Conservation (phyloP, 345 rosid genomes). For the Garcia nutans region DNA sequence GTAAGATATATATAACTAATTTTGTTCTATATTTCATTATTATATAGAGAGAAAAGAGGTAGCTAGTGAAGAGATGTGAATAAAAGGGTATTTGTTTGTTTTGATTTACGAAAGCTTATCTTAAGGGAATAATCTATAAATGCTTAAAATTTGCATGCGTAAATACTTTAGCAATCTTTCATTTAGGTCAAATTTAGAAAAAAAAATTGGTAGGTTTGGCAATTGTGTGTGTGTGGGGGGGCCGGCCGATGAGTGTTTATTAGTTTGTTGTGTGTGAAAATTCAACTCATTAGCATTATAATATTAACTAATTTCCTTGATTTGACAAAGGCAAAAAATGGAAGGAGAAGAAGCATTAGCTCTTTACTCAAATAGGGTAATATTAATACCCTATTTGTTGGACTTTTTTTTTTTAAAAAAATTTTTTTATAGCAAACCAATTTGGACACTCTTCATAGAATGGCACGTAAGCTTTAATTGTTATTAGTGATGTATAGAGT, state of each 20-base stretch:
- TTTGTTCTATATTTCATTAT: neutral
- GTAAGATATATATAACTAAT: too few relatives aligned
- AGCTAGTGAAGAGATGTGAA: neutral
- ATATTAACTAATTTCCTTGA: neutral
- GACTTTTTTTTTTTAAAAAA: too few relatives aligned
- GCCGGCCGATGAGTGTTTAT: neutral
- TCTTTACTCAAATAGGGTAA: slow-evolving; percentile 7
- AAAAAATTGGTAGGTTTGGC: neutral
- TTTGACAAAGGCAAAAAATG: neutral
- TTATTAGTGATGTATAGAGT: neutral
- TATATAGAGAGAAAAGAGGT: neutral
- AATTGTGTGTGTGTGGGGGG: neutral
- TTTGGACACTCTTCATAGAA: neutral
- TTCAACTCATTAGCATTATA: neutral
- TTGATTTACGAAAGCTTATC: slow-evolving; percentile 8
- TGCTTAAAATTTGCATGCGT: slow-evolving; percentile 4
- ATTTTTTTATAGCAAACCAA: neutral
- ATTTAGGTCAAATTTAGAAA: slow-evolving; percentile 7
- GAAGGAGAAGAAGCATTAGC: neutral
- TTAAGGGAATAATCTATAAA: slow-evolving; percentile 14
- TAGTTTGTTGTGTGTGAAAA: neutral
- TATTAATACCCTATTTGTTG: neutral
- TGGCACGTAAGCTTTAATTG: neutral
- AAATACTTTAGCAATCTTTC: neutral
- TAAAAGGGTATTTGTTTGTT: neutral